A percentile compares a stretch with the other conserved stretches of the same genome.
Evolutionary conservation across 1,284 basidiomycete genomes (phyloP).

Genomic region (Trichosporon coremiiforme): DNA sequence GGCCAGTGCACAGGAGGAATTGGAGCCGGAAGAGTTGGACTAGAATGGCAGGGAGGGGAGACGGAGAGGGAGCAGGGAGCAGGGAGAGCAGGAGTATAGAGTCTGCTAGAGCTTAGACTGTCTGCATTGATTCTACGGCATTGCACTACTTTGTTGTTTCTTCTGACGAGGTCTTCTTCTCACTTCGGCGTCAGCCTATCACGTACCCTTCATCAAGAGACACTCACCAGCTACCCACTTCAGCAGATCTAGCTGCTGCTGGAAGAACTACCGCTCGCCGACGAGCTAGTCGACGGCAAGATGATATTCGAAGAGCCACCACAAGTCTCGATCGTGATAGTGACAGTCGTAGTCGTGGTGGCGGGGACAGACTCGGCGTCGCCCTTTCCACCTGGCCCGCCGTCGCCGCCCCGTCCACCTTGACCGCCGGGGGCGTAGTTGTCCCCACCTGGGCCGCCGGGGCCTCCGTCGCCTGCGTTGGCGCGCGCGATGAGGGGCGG

Average conservation of each 20-base stretch:
- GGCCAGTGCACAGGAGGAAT: neutral
- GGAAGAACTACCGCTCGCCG: neutral
- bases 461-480: neutral
- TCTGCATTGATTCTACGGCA: neutral
- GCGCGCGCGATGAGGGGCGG: neutral
- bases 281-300: neutral
- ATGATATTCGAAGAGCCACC: neutral
- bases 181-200: no score
- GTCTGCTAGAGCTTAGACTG: neutral
- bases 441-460: no score
- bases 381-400: neutral
- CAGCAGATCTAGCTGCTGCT: neutral
- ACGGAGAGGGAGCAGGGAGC: neutral
- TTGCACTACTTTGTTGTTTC: neutral
- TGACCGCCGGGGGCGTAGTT: neutral
- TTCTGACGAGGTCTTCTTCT: neutral
- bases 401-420: neutral
- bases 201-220: no score
- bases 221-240: neutral
- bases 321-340: neutral
- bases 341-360: neutral
- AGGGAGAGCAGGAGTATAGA: neutral
- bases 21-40: neutral
- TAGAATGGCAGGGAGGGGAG: neutral
- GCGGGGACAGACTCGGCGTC: neutral